Base-by-base conservation (phyloP, 2,329 filamentous ascomycete genomes). In the Clonostachys rhizophaga region DNA sequence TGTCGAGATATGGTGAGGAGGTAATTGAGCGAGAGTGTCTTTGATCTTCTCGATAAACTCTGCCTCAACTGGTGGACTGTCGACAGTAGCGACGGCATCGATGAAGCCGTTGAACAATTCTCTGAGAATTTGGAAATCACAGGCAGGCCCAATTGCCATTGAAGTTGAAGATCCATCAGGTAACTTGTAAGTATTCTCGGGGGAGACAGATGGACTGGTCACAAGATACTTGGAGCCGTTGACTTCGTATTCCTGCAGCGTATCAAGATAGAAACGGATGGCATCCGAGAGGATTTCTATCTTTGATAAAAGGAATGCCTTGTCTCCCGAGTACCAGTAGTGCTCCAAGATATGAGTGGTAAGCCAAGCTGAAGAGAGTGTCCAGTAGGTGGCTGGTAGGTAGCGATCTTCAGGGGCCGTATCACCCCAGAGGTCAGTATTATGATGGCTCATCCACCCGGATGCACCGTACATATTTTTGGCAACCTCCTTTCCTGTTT, bases 401-500 rank as follows among this genome's bases (percentile, higher is more conserved):
- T 48, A 42, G 3, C 43, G 42, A n/a, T 51, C 37, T 14, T 47
- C 44, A 6, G 50, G 50, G 37, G 50, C 44, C n/a, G 43, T 49
- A 46, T 68, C 64, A 9, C 59, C 64, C 61, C 62, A 66, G 11
- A 66, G 59, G 45, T 67, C 63, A 2, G 63, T 67, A 46, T 67
- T 68, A 50, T 68, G 64, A 44, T 67, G 64, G 5, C 59, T 56
- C 36, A 58, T 59, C 58, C 61, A 66, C 5, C 64, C 64, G 5
- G 14, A n/a, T 18, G 36, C 36, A 5, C 64, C 5, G 73, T 57
- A 3, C 70, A 56, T 11, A 64, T 59, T 39, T 71, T 68, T 0
- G 73, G 44, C 1, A 70, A 67, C 17, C 6, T n/a, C 36, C 11
- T 57, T 46, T 34, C 68, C 62, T 13, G 62, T 63, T 40, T 70